Evolutionary conservation across 2,329 filamentous ascomycete genomes (phyloP), one percentile per base, ranked within the genome.

Genomic region (Xylariaceae sp.): DNA sequence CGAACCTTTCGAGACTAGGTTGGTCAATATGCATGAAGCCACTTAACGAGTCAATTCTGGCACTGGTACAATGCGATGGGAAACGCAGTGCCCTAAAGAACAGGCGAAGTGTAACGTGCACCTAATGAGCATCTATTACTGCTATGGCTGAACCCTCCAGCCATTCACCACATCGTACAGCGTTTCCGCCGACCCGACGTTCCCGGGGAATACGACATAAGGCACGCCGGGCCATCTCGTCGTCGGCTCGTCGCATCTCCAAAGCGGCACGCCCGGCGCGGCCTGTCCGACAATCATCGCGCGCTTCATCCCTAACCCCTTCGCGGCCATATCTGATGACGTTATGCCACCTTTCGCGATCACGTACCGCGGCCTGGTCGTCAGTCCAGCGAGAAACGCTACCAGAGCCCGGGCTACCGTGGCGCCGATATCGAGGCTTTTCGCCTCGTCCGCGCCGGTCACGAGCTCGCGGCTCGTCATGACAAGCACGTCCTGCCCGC

Each of bases 301-400:
- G 23, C 77, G 73, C 65, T 80, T 81, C 70, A 86, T 79, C 16
- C 71, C 73, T 12, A 87, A 62, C 0, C 80, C 81, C 50, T 85
- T 84, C 0, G 80, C 84, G 0, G 83, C 83, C 63, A 81, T 80
- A 48, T 86, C 82, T 0, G 81, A 84, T 0, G 79, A 82, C 0
- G 84, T 86, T 43, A 86, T 86, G 9, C 83, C 83, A 0, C 83
- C 82, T 68, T 82, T 86, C 0, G 82, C 81, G 64, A 86, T 82
- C 2, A 86, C 70, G 62, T 85, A 86, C 44, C 81, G 69, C 1
- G 82, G 82, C 29, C 77, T 74, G 7, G 77, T 73, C 12, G 78
- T 70, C 7, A 85, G 69, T 0, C 68, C 65, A 7, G 73, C 70
- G 1, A 85, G 61, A 42, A 86, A 79, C 1, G 70, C 70, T 0